Base-by-base conservation (phyloP, 2,329 filamentous ascomycete species). In the Ceratocystis papillata region DNA sequence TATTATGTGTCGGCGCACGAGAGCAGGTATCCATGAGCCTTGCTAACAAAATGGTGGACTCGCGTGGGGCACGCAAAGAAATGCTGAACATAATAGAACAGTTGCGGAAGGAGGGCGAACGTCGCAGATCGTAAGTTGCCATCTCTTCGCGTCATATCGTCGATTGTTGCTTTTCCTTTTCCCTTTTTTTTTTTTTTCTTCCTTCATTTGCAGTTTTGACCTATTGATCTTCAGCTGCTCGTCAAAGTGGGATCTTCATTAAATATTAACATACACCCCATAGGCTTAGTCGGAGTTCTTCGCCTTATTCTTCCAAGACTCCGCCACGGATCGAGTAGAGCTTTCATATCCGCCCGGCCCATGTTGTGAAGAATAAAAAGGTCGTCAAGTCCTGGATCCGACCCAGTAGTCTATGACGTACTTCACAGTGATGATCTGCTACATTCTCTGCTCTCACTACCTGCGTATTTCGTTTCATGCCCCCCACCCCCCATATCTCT, bases 1-100 rank as follows among this genome's bases (percentile, higher is more conserved):
- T 99, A 28, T 78, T 99, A 67, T 84, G 82, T 70, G 90, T 89
- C 7, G 88, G 90, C 72, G 86, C 88, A 2, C 83, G 84, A 69
- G 86, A 93, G 74, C 96, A 96, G 77, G 88, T 97, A 12, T 92
- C 86, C 69, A 97, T 99, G 94, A 94, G 89, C 72, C 88, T 97
- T 83, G 85, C 83, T 4, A 89, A 89, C 28, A 91, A 90, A 74
- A 83, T 87, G 72, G 86, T 97, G 63, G 89, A 96, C 76, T 90
- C 90, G 3, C 77, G 79, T 55, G 86, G 87, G 4, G 90, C 89
- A 1, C 81, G 94, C 64, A 95, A 95, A 75, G 90, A 96, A 75
- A 97, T 99, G 84, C 76, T 95, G 69, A 86, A 85, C 73, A 92
- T 94, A 46, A 95, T 97, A 70, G 90, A 96, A 71, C 86, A 81